phyloP scores from a whole-genome alignment of 2,329 filamentous ascomycete genomes.

The Huntiella moniliformis region DNA sequence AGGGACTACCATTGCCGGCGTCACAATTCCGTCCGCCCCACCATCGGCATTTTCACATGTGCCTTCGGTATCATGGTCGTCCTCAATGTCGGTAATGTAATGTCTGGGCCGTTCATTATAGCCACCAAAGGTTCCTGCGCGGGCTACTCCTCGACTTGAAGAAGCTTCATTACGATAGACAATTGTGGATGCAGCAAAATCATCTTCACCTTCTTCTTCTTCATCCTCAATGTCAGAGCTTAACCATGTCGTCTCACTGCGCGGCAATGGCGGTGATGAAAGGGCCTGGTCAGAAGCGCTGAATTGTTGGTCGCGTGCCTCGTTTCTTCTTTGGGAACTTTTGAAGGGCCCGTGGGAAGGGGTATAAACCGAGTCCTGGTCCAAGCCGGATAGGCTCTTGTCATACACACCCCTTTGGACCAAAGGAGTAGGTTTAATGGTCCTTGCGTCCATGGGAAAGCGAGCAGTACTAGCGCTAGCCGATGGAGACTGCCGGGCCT shows the following conservation, averaged over 20 bases:
- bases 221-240: background rate
- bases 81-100: no score
- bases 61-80: background rate
- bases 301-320: background rate
- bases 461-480: background rate
- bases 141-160: no score
- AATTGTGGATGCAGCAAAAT: background rate
- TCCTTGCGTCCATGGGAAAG: background rate
- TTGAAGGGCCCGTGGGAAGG: background rate
- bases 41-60: background rate
- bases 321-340: background rate
- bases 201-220: background rate
- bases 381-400: background rate
- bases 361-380: no score
- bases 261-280: background rate
- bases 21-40: background rate
- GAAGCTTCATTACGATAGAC: no score
- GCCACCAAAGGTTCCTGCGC: no score
- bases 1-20: background rate
- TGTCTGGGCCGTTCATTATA: no score
- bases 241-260: background rate
- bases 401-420: background rate
- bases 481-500: background rate
- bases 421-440: background rate
- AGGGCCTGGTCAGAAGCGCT: no score